Percentiles rank a stretch among this genome's conserved stretches.
These are phyloP conservation scores for Pneumocystis oryctolagi DNA, from an alignment of 1,139 yeast species.

Conservation along the genomic window DNA sequence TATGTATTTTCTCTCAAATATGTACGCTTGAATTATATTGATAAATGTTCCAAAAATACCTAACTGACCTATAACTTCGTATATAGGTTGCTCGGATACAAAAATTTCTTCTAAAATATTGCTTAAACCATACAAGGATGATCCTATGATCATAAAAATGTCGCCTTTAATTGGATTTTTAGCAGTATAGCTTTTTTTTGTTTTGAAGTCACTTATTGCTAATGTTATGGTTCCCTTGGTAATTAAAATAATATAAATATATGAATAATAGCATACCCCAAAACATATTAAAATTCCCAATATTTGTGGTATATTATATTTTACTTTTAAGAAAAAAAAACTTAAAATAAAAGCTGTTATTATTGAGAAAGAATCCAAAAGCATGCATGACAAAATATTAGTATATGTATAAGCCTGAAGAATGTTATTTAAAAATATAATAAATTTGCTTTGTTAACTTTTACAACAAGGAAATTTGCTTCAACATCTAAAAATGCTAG, in stretches of 20 bases:
- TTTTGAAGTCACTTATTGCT: constrained; percentile 28
- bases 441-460: not conserved
- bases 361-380: constrained; percentile 32
- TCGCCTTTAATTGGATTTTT: constrained; percentile 30
- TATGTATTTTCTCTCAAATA: constrained; percentile 28
- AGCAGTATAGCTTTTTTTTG: constrained; percentile 28
- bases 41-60: constrained; percentile 31
- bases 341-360: constrained; percentile 31
- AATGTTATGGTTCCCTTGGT: constrained; percentile 25
- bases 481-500: constrained; percentile 33
- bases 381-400: constrained; percentile 29
- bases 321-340: constrained; percentile 28
- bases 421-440: constrained; percentile 15
- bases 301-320: constrained; percentile 33
- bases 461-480: constrained; percentile 19
- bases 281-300: constrained; percentile 29
- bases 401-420: constrained; percentile 30
- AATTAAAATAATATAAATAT: not conserved
- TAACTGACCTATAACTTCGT: constrained; percentile 31
- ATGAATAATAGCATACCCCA: constrained; percentile 21
- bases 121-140: constrained; percentile 32
- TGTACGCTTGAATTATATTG: constrained; percentile 31
- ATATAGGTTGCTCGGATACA: constrained; percentile 32
- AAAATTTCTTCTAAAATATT: constrained; percentile 31
- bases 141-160: constrained; percentile 30